Base-by-base conservation (phyloP, 1,284 basidiomycete species). In the Heterobasidion annosum region DNA sequence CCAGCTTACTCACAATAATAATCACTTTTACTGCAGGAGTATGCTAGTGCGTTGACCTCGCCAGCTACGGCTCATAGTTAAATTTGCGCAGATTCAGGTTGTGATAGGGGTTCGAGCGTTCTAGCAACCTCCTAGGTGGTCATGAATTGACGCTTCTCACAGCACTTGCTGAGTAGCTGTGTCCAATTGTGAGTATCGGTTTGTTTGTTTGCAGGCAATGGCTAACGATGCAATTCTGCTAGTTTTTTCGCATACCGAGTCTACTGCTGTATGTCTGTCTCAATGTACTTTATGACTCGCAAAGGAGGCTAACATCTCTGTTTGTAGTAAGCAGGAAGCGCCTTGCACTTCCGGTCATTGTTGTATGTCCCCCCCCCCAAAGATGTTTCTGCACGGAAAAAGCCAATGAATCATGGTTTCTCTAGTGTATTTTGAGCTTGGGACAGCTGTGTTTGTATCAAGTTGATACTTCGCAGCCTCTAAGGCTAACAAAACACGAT, bases 181-280 rank as follows among this genome's bases (percentile, higher is more conserved):
- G 49, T 50, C 34, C 49, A 50, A 37, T 25, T 40, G 49, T 50
- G 16, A 12, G 49, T 15, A 1, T 18, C 34, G 1, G 2, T 50
- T n/a, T 7, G n/a, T n/a, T 16, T 13, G 16, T 12, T 2, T 19
- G 15, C 6, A 15, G 32, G n/a, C 35, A 1, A 50, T 19, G 18
- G 13, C 15, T n/a, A 16, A 40, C 3, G 25, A 25, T 5, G 25
- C 25, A 25, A 25, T 25, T 25, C 25, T 16, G n/a, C 15, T 37
- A 50, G 49, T 9, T 50, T 50, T 34, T 50, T 33, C 34, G 49
- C 49, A 16, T 50, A 50, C 35, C 49, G 49, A 8, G 12, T 50
- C n/a, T 37, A 50, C 13, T 4, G 25, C 34, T 16, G n/a, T 19
- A 33, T 50, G 34, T 13, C 10, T 19, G 7, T 16, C 8, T 40